These are phyloP conservation scores for Chytriomyces confervae DNA, from an alignment of 192 early-diverging fungal species.

Conservation along the genomic window DNA sequence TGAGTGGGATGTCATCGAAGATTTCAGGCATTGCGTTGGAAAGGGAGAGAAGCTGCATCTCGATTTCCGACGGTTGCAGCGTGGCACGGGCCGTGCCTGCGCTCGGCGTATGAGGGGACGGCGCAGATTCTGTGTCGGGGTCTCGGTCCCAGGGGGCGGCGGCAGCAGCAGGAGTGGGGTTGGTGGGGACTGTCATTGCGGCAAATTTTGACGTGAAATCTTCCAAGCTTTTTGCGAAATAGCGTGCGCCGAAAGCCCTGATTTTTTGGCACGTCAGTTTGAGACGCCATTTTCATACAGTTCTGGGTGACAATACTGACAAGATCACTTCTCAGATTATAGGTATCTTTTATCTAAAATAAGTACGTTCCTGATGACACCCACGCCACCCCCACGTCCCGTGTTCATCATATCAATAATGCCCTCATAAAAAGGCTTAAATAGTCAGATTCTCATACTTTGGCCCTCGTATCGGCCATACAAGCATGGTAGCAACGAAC, in stretches of 20 bases:
- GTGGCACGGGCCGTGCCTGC: too few species aligned
- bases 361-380: not conserved
- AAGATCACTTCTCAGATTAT: not conserved
- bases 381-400: not conserved
- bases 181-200: not conserved
- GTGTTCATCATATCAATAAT: not conserved
- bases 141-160: too few species aligned
- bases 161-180: not conserved
- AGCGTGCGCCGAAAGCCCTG: too few species aligned
- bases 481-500: slow-evolving; percentile 48
- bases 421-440: slow-evolving; percentile 6
- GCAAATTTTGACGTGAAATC: not conserved
- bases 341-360: slow-evolving; percentile 4
- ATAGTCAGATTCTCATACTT: slow-evolving; percentile 45
- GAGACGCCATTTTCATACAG: not conserved
- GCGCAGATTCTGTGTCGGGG: too few species aligned
- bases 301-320: not conserved
- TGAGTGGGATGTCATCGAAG: too few species aligned
- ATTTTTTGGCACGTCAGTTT: not conserved
- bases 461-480: slow-evolving; percentile 51
- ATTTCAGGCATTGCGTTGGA: too few species aligned
- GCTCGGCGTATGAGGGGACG: too few species aligned
- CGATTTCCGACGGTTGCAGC: too few species aligned
- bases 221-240: too few species aligned
- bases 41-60: too few species aligned